These are phyloP conservation scores for Simmondsia chinensis DNA, from an alignment of 148 eudicot species.

Conservation along the genomic window DNA sequence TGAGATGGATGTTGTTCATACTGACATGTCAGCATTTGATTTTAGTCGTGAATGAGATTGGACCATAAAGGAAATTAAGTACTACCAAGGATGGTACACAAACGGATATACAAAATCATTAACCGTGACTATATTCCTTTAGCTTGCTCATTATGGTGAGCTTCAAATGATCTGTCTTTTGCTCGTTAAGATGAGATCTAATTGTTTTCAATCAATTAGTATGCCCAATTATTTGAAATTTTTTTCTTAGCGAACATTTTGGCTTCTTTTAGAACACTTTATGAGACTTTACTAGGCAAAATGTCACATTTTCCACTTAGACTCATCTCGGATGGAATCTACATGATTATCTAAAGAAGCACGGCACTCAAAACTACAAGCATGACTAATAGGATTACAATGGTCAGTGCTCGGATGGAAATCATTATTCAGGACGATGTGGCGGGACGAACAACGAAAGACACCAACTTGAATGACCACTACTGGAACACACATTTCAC, in stretches of 20 bases:
- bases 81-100: too few species aligned
- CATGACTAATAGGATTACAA: slow-evolving; percentile 63
- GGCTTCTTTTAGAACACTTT: slow-evolving; percentile 48
- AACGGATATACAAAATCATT: too few species aligned
- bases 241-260: slow-evolving; percentile 45
- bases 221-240: slow-evolving; percentile 53
- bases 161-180: too few species aligned
- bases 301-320: slow-evolving; percentile 50
- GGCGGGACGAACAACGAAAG: slow-evolving; percentile 67
- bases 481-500: slow-evolving; percentile 50
- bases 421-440: slow-evolving; percentile 46
- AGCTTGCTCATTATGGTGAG: too few species aligned
- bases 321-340: slow-evolving; percentile 21
- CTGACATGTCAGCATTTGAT: too few species aligned
- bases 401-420: slow-evolving; percentile 74
- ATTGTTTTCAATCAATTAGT: too few species aligned
- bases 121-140: too few species aligned
- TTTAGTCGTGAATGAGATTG: too few species aligned
- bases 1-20: too few species aligned
- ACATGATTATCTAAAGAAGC: slow-evolving; percentile 20
- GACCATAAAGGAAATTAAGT: too few species aligned
- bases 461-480: slow-evolving; percentile 74
- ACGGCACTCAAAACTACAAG: slow-evolving; percentile 59
- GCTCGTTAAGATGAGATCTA: too few species aligned
- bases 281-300: slow-evolving; percentile 39